phyloP scores from a whole-genome alignment of 345 rosid species.

The Eucalyptus sp. region DNA sequence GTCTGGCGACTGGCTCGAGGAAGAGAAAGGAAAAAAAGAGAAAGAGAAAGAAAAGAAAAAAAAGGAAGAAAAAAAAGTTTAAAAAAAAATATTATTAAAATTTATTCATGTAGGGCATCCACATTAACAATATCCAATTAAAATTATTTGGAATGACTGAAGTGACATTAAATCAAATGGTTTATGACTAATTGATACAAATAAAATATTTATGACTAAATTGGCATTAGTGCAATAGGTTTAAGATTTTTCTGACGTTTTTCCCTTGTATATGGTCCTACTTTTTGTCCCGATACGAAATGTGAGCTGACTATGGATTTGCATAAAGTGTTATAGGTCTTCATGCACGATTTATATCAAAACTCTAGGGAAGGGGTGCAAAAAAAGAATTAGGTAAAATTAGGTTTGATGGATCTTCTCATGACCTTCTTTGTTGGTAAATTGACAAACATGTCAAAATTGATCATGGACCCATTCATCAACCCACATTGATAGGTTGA shows the following conservation, averaged over 20 bases:
- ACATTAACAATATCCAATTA: accelerated
- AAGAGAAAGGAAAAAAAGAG: too few relatives aligned
- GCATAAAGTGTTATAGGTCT: not conserved
- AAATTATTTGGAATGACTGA: too few relatives aligned
- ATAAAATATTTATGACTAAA: too few relatives aligned
- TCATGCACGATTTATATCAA: not conserved
- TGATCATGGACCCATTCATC: not conserved
- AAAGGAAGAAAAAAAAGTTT: too few relatives aligned
- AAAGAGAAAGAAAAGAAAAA: too few relatives aligned
- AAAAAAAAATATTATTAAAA: too few relatives aligned
- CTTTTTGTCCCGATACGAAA: not conserved
- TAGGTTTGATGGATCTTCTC: not conserved
- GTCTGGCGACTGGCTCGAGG: too few relatives aligned
- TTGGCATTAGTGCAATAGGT: too few relatives aligned
- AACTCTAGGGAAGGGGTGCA: not conserved
- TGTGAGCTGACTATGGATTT: not conserved
- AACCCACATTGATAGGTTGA: not conserved
- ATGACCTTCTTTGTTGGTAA: not conserved
- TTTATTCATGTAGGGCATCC: too few relatives aligned
- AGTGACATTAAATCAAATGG: too few relatives aligned
- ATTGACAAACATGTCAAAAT: not conserved
- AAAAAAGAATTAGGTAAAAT: not conserved
- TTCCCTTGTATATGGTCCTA: not conserved
- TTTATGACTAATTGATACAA: too few relatives aligned
- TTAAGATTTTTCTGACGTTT: too few relatives aligned